Base-by-base conservation (phyloP, 257 asterid genomes). In the Voacanga thouarsii region DNA sequence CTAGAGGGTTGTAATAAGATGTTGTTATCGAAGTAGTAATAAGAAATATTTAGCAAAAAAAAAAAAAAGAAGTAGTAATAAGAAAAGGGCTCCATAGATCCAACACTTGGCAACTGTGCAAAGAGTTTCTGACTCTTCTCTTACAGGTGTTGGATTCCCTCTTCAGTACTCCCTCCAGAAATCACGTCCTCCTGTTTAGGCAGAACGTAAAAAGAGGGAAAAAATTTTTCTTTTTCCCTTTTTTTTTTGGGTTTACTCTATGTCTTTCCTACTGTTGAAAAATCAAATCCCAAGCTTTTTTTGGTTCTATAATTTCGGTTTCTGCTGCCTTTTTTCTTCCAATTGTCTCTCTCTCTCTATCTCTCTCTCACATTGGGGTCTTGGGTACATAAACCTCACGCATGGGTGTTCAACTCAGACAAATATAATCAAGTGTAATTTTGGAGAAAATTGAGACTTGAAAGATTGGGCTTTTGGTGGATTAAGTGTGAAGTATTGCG, bases 391-490 rank as follows among this genome's bases (percentile, higher is more conserved):
- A 50, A 9, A 55, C 24, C 45, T 14, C 68, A 49, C 18, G 21
- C 44, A 51, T 2, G 11, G 37, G 2, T 33, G 37, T 33, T 33
- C 37, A 53, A 37, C n/a, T 64, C 6, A n/a, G 1, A 1, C 14
- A 19, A 12, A 37, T 7, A 33, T 28, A 4, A 11, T 18, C 74
- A 83, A 79, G 63, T 47, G n/a, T 7, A 15, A 23, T 71, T n/a
- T 70, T 45, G 9, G 50, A 69, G 37, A 45, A 14, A 45, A 24
- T 71, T 47, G 79, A 81, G 21, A 82, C 83, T 80, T 86, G 51
- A 68, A 89, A 86, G 89, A 70, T 86, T 74, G 80, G 84, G 30
- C 86, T 84, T 86, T 79, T 67, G 81, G 76, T 78, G 56, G 77
- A 83, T 81, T 88, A 24, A 49, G 87, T 61, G 86, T 80, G 76